phyloP scores from a whole-genome alignment of 768 basidiomycete genomes.

The Mycena sanguinolenta region DNA sequence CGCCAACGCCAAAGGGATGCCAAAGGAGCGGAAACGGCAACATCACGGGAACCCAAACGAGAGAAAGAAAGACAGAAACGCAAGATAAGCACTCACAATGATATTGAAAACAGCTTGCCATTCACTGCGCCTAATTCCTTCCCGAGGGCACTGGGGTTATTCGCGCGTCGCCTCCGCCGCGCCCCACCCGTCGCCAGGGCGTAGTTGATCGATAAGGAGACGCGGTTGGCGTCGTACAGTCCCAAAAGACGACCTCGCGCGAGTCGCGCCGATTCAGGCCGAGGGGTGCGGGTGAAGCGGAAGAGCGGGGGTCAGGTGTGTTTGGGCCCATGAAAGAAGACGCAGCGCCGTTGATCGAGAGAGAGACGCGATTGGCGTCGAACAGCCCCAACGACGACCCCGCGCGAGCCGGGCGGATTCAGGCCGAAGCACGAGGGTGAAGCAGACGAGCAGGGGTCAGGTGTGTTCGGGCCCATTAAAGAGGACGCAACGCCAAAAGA shows the following conservation, averaged over 20 bases:
- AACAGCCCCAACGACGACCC: no score
- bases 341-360: background rate
- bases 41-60: no score
- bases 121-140: background rate
- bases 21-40: no score
- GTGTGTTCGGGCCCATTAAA: background rate
- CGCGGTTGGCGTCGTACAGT: no score
- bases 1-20: no score
- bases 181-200: no score
- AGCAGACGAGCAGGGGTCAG: background rate
- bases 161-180: no score
- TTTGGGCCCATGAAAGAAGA: background rate
- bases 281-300: background rate
- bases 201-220: no score
- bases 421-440: background rate
- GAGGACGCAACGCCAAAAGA: slow-evolving; percentile 3
- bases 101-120: slow-evolving; percentile 26
- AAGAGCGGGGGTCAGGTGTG: background rate
- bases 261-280: background rate
- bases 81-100: slow-evolving; percentile 17
- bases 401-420: background rate
- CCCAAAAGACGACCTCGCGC: background rate
- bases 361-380: no score
- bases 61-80: background rate
- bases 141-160: no score